Conservation (phyloP, 2,329 filamentous ascomycete genomes). For the Colletotrichum falcatum region DNA sequence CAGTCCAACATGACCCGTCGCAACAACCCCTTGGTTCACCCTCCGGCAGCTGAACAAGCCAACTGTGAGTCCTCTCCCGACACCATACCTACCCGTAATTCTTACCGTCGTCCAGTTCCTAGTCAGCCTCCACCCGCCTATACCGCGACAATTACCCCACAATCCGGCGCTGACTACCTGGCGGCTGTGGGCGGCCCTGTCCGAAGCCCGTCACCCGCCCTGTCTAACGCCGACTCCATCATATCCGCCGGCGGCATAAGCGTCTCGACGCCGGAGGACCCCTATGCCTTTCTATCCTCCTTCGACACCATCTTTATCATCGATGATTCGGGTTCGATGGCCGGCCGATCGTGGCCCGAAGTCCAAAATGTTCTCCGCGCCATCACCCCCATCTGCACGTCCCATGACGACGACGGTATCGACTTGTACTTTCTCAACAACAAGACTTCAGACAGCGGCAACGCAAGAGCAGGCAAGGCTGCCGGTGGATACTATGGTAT, state of each 20-base stretch:
- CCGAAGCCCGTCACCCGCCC: conserved; percentile 41
- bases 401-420: conserved; percentile 84
- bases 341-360: conserved; percentile 80
- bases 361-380: conserved; percentile 75
- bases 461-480: conserved; percentile 47
- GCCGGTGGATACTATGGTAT: conserved; percentile 74
- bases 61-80: conserved; percentile 39
- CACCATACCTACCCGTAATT: not conserved
- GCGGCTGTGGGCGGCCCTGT: conserved; percentile 15
- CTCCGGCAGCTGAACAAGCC: conserved; percentile 24
- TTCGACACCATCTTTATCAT: conserved; percentile 94
- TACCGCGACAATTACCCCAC: conserved; percentile 32
- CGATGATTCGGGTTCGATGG: conserved; percentile 93
- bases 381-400: conserved; percentile 85
- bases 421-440: conserved; percentile 94
- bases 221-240: conserved; percentile 40
- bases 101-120: conserved; percentile 39
- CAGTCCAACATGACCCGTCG: conserved; percentile 36
- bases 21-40: conserved; percentile 42
- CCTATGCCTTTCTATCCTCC: conserved; percentile 78
- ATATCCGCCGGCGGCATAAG: conserved; percentile 43
- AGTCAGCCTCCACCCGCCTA: conserved; percentile 54
- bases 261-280: conserved; percentile 67
- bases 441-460: conserved; percentile 54
- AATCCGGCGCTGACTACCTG: conserved; percentile 28